phyloP scores from a whole-genome alignment of 192 early-diverging fungal genomes.

The Piromyces sp. region DNA sequence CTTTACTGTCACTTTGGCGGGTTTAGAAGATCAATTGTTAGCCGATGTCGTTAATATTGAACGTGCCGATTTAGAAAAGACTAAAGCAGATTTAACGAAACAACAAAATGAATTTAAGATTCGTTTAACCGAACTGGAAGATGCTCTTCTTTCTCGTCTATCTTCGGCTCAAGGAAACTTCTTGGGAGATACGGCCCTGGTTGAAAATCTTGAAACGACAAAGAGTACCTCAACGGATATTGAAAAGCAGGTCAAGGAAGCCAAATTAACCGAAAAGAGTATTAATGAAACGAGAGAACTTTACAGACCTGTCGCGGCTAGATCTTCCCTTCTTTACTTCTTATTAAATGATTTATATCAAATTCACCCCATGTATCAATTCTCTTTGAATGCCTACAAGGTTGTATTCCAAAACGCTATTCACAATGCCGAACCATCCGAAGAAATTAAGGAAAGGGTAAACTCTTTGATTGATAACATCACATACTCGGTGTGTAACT shows the following conservation, averaged over 20 bases:
- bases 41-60: constrained; percentile 53
- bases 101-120: constrained; percentile 56
- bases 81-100: constrained; percentile 45
- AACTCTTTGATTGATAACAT: constrained; percentile 36
- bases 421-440: constrained; percentile 26
- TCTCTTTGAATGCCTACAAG: constrained; percentile 48
- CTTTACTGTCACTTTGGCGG: constrained; percentile 44
- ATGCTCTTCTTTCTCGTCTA: constrained; percentile 35
- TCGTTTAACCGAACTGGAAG: constrained; percentile 39
- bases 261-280: constrained; percentile 45
- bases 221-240: constrained; percentile 46
- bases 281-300: constrained; percentile 50
- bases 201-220: constrained; percentile 44
- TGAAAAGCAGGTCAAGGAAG: constrained; percentile 44
- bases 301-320: constrained; percentile 44
- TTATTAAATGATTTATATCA: constrained; percentile 47
- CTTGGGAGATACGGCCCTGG: constrained; percentile 43
- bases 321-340: constrained; percentile 44
- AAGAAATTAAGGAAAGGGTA: constrained; percentile 45
- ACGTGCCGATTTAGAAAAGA: constrained; percentile 39
- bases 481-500: constrained; percentile 40
- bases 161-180: constrained; percentile 47
- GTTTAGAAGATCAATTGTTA: constrained; percentile 45
- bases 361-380: constrained; percentile 55
- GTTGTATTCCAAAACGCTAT: constrained; percentile 50